Evolutionary conservation across 2,329 filamentous ascomycete species (phyloP).

Genomic region (Botrytis fragariae): DNA sequence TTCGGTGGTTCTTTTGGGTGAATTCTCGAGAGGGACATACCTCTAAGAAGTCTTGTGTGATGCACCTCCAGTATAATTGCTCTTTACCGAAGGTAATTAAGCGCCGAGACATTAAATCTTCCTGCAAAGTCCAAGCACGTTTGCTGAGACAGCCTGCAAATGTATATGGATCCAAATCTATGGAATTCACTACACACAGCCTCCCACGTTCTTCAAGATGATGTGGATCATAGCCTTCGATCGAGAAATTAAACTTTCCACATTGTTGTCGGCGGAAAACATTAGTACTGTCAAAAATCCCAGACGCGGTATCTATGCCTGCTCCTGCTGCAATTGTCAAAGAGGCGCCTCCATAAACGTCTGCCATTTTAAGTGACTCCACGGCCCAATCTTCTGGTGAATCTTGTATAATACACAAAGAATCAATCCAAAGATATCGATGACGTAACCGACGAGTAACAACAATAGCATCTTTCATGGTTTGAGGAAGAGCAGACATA

Average conservation of each 20-base stretch:
- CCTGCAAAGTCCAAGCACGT: background rate
- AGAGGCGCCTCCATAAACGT: background rate
- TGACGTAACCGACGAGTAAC: background rate
- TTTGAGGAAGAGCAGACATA: background rate
- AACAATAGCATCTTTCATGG: fast-evolving
- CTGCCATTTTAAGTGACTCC: background rate
- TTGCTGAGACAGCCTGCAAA: background rate
- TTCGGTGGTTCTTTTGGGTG: too few relatives aligned
- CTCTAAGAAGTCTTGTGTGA: fast-evolving
- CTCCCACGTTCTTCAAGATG: too few relatives aligned
- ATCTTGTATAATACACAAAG: background rate
- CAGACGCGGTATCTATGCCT: fast-evolving
- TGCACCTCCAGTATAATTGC: background rate
- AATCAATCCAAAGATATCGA: background rate
- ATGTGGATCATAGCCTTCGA: too few relatives aligned
- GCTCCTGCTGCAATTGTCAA: background rate
- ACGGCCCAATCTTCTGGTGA: background rate
- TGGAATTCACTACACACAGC: too few relatives aligned
- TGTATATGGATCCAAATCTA: background rate
- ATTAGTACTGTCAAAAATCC: background rate
- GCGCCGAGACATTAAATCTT: background rate
- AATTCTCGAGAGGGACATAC: background rate
- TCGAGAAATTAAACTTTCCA: background rate
- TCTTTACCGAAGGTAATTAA: background rate
- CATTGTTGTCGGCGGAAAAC: background rate